Percentiles rank a stretch among this genome's conserved stretches.
phyloP scores from a whole-genome alignment of 371 early-diverging fungal genomes.

The Rhizopus stolonifer region DNA sequence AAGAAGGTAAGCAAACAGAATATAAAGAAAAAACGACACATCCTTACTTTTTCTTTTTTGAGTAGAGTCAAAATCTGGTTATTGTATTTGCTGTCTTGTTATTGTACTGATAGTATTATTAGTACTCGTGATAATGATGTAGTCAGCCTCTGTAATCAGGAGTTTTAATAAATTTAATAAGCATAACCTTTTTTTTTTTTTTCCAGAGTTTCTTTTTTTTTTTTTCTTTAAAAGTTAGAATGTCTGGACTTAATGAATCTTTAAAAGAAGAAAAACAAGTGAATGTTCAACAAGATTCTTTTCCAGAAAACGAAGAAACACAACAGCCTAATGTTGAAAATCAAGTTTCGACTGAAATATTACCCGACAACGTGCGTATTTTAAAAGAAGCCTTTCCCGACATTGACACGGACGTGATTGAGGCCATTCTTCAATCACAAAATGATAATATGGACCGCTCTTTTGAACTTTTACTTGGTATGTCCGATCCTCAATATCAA shows the following conservation, averaged over 20 bases:
- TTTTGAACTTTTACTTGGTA: constrained; percentile 42
- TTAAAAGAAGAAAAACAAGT: background rate
- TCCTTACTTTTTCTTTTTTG: no score
- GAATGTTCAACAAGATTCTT: background rate
- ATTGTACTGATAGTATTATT: constrained; percentile 58
- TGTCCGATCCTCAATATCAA: constrained; percentile 48
- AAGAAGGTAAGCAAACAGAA: constrained; percentile 66
- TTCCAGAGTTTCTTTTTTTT: background rate
- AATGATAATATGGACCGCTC: constrained; percentile 34
- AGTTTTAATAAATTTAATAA: no score
- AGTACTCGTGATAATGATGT: constrained; percentile 53
- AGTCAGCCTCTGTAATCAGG: background rate
- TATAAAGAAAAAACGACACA: no score
- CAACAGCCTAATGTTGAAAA: background rate
- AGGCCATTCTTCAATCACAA: constrained; percentile 42
- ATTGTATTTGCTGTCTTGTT: constrained; percentile 62
- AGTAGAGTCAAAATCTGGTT: constrained; percentile 56
- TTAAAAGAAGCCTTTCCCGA: constrained; percentile 53
- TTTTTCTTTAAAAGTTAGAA: no score
- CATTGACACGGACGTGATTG: constrained; percentile 45
- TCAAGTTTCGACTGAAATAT: background rate
- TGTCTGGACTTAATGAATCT: no score
- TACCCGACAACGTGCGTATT: constrained; percentile 17
- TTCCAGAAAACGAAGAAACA: no score
- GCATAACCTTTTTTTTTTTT: background rate